These are phyloP conservation scores for Boletellus sp. DNA, from an alignment of 768 basidiomycete genomes.

Conservation along the genomic window DNA sequence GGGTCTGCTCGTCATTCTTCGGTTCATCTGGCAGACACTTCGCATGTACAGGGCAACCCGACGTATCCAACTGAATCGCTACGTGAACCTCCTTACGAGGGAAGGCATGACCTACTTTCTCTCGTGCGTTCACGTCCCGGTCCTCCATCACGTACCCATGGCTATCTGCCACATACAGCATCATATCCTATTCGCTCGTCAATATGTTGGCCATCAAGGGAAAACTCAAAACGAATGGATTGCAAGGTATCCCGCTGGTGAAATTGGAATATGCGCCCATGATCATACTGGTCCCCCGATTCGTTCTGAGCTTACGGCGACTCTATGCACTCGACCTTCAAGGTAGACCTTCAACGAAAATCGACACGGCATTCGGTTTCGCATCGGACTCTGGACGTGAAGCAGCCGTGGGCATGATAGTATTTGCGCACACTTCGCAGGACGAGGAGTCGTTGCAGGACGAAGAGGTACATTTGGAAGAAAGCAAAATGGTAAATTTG, in stretches of 20 bases:
- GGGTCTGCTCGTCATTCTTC: not conserved
- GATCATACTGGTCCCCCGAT: not conserved
- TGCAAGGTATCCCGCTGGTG: not conserved
- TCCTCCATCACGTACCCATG: not conserved
- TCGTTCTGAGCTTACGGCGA: not conserved
- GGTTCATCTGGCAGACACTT: not conserved
- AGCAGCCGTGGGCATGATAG: no score
- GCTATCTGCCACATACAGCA: not conserved
- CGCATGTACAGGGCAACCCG: not conserved
- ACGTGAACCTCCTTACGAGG: not conserved
- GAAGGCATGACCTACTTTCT: not conserved
- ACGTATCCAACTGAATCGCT: not conserved
- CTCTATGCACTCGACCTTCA: not conserved
- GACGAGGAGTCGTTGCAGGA: no score
- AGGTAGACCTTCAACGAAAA: not conserved
- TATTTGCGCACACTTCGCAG: no score
- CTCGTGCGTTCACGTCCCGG: not conserved
- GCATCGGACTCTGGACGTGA: not conserved
- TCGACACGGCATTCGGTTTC: not conserved
- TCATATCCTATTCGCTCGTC: not conserved
- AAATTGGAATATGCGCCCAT: not conserved
- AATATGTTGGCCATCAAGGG: not conserved
- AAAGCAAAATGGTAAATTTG: no score
- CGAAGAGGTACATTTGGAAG: no score
- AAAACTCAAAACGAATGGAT: not conserved